These are phyloP conservation scores for Salix koriyanagi DNA, from an alignment of 345 rosid genomes.

Conservation along the genomic window DNA sequence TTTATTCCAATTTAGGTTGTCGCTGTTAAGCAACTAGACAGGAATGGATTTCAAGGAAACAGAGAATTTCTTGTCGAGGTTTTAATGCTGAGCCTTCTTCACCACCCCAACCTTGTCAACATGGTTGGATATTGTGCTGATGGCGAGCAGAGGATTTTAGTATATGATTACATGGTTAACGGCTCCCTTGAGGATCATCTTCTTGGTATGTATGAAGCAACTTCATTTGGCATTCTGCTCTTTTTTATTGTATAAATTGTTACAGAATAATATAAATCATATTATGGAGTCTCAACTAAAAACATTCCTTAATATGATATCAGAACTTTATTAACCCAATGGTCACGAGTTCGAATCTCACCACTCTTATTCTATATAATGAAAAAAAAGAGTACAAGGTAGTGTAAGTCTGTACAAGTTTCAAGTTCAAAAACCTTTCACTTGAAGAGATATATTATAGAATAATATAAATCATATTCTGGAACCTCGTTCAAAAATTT, in stretches of 20 bases:
- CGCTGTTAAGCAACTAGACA: constrained; percentile 59
- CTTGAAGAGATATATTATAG: rapidly evolving
- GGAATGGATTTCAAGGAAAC: constrained; percentile 80
- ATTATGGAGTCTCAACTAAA: rapidly evolving
- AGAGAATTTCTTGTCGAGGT: constrained; percentile 77
- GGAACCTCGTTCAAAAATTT: too few relatives aligned
- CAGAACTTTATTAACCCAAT: rapidly evolving
- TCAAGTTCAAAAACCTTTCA: too few relatives aligned
- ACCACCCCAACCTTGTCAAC: constrained; percentile 62
- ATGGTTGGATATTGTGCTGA: constrained; percentile 76
- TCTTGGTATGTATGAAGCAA: constrained; percentile 42
- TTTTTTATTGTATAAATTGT: neutral
- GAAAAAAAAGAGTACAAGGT: too few relatives aligned
- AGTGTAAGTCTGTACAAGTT: too few relatives aligned
- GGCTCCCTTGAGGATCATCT: constrained; percentile 79
- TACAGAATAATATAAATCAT: too few relatives aligned
- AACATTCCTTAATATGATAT: rapidly evolving
- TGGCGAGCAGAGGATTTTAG: constrained; percentile 68
- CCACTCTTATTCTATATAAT: too few relatives aligned
- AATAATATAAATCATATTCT: too few relatives aligned
- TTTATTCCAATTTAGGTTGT: neutral
- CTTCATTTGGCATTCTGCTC: neutral
- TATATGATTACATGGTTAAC: constrained; percentile 62
- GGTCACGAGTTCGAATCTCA: too few relatives aligned
- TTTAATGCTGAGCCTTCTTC: constrained; percentile 63